Conservation (phyloP, 257 asterid species). For the Solanum pennellii region DNA sequence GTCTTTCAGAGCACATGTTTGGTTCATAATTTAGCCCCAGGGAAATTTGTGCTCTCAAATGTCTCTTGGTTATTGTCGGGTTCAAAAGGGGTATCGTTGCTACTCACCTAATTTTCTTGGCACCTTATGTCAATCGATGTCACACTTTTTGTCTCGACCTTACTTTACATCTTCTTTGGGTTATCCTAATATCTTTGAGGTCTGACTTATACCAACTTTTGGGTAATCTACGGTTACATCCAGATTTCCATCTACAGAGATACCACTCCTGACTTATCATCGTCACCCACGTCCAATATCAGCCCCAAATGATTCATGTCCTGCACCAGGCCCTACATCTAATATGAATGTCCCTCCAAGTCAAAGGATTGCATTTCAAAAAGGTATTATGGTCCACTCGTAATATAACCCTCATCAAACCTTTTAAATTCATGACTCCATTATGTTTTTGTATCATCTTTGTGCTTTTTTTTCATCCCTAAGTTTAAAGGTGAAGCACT, state of each 20-base stretch:
- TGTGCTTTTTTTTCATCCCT: background rate
- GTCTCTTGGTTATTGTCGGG: background rate
- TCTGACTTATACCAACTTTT: background rate
- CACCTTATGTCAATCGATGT: background rate
- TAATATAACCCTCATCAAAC: background rate
- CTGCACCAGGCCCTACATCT: background rate
- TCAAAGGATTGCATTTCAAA: background rate
- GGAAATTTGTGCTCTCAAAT: background rate
- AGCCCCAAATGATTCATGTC: background rate
- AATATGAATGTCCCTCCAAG: background rate
- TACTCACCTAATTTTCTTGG: background rate
- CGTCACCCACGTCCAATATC: background rate
- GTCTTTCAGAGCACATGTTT: background rate
- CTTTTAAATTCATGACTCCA: background rate
- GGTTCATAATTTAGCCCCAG: background rate
- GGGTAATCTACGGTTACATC: background rate
- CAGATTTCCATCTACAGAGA: background rate
- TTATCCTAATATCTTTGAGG: background rate
- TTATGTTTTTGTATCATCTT: background rate
- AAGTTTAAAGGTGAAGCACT: background rate
- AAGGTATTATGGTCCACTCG: background rate
- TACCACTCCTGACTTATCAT: background rate
- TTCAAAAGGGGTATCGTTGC: background rate
- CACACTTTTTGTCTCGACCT: background rate
- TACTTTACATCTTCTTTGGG: background rate